Base-by-base conservation (phyloP, 495 filamentous ascomycete species). In the Aspergillus carlsbadensis region DNA sequence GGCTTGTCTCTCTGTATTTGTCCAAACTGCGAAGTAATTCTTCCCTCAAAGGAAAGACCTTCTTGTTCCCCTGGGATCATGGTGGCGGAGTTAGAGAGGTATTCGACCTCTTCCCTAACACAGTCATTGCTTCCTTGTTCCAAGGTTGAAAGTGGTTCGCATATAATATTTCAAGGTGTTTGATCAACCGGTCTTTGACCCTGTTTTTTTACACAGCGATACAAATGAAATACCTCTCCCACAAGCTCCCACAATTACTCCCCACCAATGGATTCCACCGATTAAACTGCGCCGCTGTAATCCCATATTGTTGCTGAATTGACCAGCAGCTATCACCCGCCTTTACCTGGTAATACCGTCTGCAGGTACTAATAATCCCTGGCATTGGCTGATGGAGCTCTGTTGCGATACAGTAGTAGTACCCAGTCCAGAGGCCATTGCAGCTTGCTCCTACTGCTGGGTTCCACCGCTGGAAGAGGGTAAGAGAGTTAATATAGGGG, bases 181-280 rank as follows among this genome's bases (percentile, higher is more conserved):
- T n/a, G n/a, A n/a, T n/a, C n/a, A n/a, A n/a, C n/a, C n/a, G n/a
- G n/a, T n/a, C n/a, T n/a, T n/a, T n/a, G n/a, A n/a, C n/a, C n/a
- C n/a, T n/a, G n/a, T n/a, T n/a, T n/a, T n/a, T n/a, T n/a, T n/a
- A n/a, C n/a, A n/a, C n/a, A n/a, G n/a, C 26, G 8, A 29, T 29
- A 29, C 26, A 29, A 29, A 29, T 8, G 17, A 31, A 60, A 29
- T 60, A 60, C 8, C 58, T 45, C 45, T 22, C 0, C 58, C 58
- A 60, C 7, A 60, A 20, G 10, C n/a, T 14, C 17, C 36, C 11
- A 47, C 58, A 60, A 24, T 6, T 10, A 1, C 11, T 7, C 13
- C 58, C 58, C 0, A 56, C 58, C 13, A 31, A 18, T 1, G 52
- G 44, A 37, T 60, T 60, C 58, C 58, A 60, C 15, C 18, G 20